Conservation (phyloP, 192 early-diverging fungal species). For the Entomortierella parvispora region DNA sequence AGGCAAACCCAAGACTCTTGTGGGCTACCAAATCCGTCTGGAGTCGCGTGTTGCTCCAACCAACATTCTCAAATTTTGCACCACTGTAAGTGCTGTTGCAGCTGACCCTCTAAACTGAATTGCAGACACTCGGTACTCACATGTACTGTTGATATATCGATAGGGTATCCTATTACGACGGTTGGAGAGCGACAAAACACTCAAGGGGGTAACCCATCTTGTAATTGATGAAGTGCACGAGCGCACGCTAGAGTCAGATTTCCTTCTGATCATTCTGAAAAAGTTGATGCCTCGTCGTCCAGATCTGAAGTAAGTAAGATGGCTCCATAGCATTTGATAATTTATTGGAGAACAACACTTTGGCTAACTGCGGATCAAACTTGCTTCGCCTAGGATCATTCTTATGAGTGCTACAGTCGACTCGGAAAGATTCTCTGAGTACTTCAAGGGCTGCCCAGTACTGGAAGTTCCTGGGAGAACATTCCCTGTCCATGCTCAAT, state of each 20-base stretch:
- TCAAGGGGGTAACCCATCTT: conserved; percentile 72
- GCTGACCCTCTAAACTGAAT: not conserved
- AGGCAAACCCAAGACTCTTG: conserved; percentile 62
- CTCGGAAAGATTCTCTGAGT: conserved; percentile 66
- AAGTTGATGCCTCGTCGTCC: conserved; percentile 57
- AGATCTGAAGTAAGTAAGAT: conserved; percentile 61
- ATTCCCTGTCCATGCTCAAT: conserved; percentile 74
- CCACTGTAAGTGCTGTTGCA: conserved; percentile 59
- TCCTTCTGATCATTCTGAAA: conserved; percentile 73
- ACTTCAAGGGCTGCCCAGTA: conserved; percentile 67
- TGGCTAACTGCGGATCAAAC: not conserved
- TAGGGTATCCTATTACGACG: conserved; percentile 77
- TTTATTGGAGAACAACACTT: not conserved
- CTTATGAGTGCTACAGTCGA: conserved; percentile 85
- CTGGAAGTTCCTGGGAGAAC: conserved; percentile 80
- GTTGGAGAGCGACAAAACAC: conserved; percentile 67
- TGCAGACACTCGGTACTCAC: not conserved
- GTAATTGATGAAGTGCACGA: conserved; percentile 88
- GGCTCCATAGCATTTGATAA: too few species aligned
- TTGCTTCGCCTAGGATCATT: conserved; percentile 50
- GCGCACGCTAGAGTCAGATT: conserved; percentile 78
- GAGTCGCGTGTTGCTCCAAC: conserved; percentile 59
- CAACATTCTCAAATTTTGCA: conserved; percentile 80
- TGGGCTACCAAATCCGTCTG: conserved; percentile 82
- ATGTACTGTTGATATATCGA: conserved; percentile 17